A percentile compares a stretch with the other conserved stretches of the same genome.
Conservation (phyloP, 2,329 filamentous ascomycete genomes). For the Plectosphaerella cucumerina region DNA sequence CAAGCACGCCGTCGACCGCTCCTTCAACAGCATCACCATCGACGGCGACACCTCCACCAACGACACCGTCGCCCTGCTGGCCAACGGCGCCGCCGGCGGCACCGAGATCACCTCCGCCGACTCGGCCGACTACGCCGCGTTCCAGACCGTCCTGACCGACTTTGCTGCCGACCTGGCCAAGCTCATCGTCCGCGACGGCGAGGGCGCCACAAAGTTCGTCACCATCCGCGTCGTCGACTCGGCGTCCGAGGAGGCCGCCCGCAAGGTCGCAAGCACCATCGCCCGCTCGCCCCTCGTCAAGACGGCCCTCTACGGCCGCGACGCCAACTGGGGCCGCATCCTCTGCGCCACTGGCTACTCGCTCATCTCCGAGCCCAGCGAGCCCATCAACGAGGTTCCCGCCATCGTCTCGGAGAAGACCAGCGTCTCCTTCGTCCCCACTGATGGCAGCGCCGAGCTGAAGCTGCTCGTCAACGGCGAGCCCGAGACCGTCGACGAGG, state of each 20-base stretch:
- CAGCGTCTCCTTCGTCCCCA: constrained; percentile 73
- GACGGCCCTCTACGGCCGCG: constrained; percentile 92
- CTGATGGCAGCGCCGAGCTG: constrained; percentile 71
- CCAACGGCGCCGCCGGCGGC: constrained; percentile 87
- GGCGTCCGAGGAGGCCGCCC: constrained; percentile 63
- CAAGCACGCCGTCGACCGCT: constrained; percentile 69
- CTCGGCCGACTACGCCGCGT: constrained; percentile 62
- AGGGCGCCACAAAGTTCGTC: constrained; percentile 97
- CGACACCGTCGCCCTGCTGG: constrained; percentile 90
- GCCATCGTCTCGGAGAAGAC: constrained; percentile 67
- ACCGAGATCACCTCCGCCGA: constrained; percentile 51
- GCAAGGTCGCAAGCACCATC: constrained; percentile 80
- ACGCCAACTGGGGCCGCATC: constrained; percentile 98
- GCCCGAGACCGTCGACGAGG: constrained; percentile 75
- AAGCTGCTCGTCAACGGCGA: constrained; percentile 76
- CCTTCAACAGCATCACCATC: constrained; percentile 95
- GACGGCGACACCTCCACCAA: constrained; percentile 98
- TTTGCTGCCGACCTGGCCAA: constrained; percentile 85
- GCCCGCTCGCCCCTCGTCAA: constrained; percentile 92
- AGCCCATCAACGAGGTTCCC: constrained; percentile 53
- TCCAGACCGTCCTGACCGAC: constrained; percentile 65
- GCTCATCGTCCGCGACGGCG: constrained; percentile 91
- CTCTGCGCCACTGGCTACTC: constrained; percentile 90
- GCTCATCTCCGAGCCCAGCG: constrained; percentile 54
- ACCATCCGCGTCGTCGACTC: constrained; percentile 81